Base-by-base conservation (phyloP, 2,329 filamentous ascomycete genomes). In the Alternaria incomplexa region DNA sequence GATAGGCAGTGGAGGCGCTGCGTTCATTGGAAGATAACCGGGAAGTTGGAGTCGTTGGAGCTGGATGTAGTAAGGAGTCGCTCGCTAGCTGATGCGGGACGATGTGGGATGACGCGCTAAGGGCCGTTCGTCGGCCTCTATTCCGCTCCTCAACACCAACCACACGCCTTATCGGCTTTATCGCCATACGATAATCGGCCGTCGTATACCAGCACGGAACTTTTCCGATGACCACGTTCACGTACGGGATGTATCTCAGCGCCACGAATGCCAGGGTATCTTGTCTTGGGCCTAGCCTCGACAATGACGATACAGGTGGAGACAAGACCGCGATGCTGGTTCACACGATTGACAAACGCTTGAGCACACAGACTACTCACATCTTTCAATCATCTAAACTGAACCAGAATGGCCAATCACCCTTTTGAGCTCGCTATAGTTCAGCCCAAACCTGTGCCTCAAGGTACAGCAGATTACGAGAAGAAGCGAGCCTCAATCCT, bases 401-500 rank as follows among this genome's bases (percentile, higher is more conserved):
- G 12, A 13, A 52, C 26, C 52, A 55, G 44, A 4, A 67, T 68
- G 63, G 30, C 47, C 11, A 52, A 26, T 8, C 26, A 53, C 11
- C 32, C 51, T 11, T 45, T 58, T 11, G 22, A 56, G 5, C 47
- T 71, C 22, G 40, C 61, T 12, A 23, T 67, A 36, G 46, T 70
- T 32, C 63, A 67, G 47, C 61, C 66, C 3, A 66, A 67, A 28
- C 36, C 32, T 6, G 4, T 69, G 15, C 68, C 68, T 9, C n/a
- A 66, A 61, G 70, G 70, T 30, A 72, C 67, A 30, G 58, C 60
- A 3, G 63, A 65, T 22, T 72, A 64, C 45, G 70, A 73, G 48
- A 47, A 63, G 52, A 69, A 65, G 50, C 64, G 70, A 17, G 54
- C 57, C 20, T 45, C 59, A 4, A 44, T 70, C 6, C 60, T 73